Evolutionary conservation across 345 rosid genomes (phyloP).

Genomic region (Eucalyptus urophylla): DNA sequence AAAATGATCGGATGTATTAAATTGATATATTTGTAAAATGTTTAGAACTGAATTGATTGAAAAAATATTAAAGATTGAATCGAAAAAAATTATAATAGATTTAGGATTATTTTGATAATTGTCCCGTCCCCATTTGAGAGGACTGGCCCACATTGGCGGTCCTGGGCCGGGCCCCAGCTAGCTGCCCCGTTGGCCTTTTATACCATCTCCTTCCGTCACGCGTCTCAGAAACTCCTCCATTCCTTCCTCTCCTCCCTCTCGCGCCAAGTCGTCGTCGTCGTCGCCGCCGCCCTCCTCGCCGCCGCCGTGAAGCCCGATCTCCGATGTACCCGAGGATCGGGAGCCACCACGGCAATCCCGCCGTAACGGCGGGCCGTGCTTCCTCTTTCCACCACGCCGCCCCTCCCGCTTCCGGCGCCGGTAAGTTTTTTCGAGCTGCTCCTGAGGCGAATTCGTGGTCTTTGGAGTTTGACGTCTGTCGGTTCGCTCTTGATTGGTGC

Average conservation of each 20-base stretch:
- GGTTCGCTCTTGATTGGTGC: neutral
- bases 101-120: too few relatives aligned
- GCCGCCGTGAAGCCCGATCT: constrained; percentile 16
- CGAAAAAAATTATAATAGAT: too few relatives aligned
- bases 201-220: constrained; percentile 9
- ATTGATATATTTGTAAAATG: fast-evolving
- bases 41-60: too few relatives aligned
- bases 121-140: neutral
- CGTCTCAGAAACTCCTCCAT: constrained; percentile 30
- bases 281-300: constrained; percentile 16
- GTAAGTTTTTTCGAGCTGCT: constrained; percentile 18
- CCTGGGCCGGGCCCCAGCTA: neutral
- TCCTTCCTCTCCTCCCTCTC: neutral
- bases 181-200: neutral
- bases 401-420: constrained; percentile 21
- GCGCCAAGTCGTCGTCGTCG: neutral
- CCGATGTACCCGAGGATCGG: constrained; percentile 64
- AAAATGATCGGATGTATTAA: too few relatives aligned
- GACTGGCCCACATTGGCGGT: neutral
- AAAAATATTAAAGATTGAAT: too few relatives aligned
- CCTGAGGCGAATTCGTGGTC: neutral
- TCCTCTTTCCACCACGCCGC: constrained; percentile 20
- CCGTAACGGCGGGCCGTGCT: constrained; percentile 18
- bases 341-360: constrained; percentile 29
- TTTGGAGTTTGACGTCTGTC: neutral